Evolutionary conservation across 129 eudicot genomes (phyloP), one percentile per base, ranked within the genome.

Genomic region (Heracleum sosnowskyi): DNA sequence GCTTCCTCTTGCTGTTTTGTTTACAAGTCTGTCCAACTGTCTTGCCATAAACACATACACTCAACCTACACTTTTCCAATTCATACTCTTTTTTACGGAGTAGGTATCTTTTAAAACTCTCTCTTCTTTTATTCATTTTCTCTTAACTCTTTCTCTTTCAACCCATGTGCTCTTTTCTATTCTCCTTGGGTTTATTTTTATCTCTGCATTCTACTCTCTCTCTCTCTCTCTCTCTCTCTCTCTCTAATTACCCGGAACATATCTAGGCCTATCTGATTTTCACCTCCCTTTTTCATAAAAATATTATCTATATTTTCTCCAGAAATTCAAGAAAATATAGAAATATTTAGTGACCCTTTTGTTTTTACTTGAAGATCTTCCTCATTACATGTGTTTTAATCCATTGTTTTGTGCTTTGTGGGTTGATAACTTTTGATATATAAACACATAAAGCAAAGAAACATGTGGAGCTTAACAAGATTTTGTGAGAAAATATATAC

Each of bases 401-500:
- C 46, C 15, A 39, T 10, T 28, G 42, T 36, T 37, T 37, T 11
- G 46, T 18, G 73, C 7, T 66, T 68, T 63, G 44, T 35, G 66
- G 74, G 63, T 28, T 29, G 40, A 31, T 35, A 33, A 62, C 73
- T 11, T 37, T 42, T 4, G 28, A 26, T 20, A 31, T 39, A 24
- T 31, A 20, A 1, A 2, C 72, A 31, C 29, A 46, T 15, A 41
- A 64, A 41, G 64, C 68, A 68, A 11, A 60, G 75, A 66, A 18
- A 33, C 40, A 76, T 90, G 86, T 36, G 81, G 83, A 84, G 55
- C 79, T 41, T 92, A 55, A 80, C 87, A 4, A 89, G 83, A 76
- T 89, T 92, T 81, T 79, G 81, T 74, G 95, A 92, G 75, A 91
- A 84, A 80, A 76, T 87, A 29, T 84, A 79, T 83, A 41, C 75